Conservation (phyloP, 495 filamentous ascomycete species). For the Daldinia childiae region DNA sequence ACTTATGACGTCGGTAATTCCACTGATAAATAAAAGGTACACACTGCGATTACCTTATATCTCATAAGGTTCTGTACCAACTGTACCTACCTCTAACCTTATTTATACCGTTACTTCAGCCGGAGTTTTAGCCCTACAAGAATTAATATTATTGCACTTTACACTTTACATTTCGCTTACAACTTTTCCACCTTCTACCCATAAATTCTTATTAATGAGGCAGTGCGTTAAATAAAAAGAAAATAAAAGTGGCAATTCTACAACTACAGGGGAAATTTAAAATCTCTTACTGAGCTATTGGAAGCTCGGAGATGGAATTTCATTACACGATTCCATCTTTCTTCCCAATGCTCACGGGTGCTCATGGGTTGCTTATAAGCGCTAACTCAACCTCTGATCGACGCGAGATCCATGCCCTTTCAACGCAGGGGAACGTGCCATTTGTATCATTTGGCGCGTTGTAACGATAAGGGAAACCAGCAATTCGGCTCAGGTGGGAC, state of each 20-base stretch:
- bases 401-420: slow-evolving; percentile 30
- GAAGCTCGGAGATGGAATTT: slow-evolving; percentile 7
- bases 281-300: slow-evolving; percentile 3
- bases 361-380: slow-evolving; percentile 17
- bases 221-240: background rate
- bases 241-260: background rate
- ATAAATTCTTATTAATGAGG: too few species aligned
- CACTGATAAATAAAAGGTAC: background rate
- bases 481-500: slow-evolving; percentile 36
- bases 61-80: too few species aligned
- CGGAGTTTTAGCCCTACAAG: slow-evolving; percentile 8
- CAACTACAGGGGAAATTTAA: background rate
- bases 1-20: background rate
- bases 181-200: background rate
- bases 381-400: slow-evolving; percentile 28
- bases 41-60: background rate
- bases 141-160: background rate
- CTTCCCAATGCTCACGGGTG: too few species aligned
- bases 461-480: slow-evolving; percentile 36
- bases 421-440: slow-evolving; percentile 40
- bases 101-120: background rate
- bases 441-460: slow-evolving; percentile 41
- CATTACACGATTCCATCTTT: slow-evolving; percentile 4
- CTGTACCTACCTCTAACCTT: too few species aligned
- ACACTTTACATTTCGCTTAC: background rate